These are phyloP conservation scores for Andrographis paniculata DNA, from an alignment of 305 asterid genomes.

Conservation along the genomic window DNA sequence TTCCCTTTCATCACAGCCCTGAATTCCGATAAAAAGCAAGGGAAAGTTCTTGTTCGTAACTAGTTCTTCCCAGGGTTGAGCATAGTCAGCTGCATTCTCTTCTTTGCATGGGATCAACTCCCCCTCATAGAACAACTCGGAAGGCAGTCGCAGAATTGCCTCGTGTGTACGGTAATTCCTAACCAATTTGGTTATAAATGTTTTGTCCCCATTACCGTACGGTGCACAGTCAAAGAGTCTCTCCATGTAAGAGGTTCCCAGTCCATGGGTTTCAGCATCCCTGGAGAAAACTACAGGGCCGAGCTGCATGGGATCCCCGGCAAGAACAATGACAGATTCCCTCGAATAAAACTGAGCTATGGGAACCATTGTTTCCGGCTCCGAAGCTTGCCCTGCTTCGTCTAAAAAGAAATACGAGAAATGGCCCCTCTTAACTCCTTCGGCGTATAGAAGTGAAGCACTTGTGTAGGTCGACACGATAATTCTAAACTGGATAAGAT, in stretches of 20 bases:
- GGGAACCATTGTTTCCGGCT: conserved; percentile 95
- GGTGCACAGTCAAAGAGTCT: conserved; percentile 50
- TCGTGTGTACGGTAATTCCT: conserved; percentile 75
- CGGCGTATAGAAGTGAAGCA: conserved; percentile 50
- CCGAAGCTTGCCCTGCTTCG: conserved; percentile 98
- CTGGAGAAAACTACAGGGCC: conserved; percentile 74
- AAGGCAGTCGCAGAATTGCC: conserved; percentile 71
- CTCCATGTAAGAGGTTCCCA: conserved; percentile 75
- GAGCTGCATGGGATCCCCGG: conserved; percentile 93
- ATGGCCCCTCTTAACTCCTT: conserved; percentile 63
- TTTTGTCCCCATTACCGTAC: conserved; percentile 35
- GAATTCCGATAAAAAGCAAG: conserved; percentile 71
- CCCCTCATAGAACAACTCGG: conserved; percentile 63
- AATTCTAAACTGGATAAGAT: conserved; percentile 42
- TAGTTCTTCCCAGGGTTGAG: conserved; percentile 32
- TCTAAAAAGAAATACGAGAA: conserved; percentile 82
- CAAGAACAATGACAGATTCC: conserved; percentile 57
- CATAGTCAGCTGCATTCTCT: conserved; percentile 17
- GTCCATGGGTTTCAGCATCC: conserved; percentile 62
- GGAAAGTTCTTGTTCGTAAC: conserved; percentile 71
- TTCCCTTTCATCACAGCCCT: conserved; percentile 93
- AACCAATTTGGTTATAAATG: conserved; percentile 55
- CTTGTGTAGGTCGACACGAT: conserved; percentile 76
- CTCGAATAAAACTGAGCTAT: conserved; percentile 46
- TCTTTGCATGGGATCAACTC: conserved; percentile 63